Base-by-base conservation (phyloP, 2,329 filamentous ascomycete genomes). In the Ophiostoma tasmaniense region DNA sequence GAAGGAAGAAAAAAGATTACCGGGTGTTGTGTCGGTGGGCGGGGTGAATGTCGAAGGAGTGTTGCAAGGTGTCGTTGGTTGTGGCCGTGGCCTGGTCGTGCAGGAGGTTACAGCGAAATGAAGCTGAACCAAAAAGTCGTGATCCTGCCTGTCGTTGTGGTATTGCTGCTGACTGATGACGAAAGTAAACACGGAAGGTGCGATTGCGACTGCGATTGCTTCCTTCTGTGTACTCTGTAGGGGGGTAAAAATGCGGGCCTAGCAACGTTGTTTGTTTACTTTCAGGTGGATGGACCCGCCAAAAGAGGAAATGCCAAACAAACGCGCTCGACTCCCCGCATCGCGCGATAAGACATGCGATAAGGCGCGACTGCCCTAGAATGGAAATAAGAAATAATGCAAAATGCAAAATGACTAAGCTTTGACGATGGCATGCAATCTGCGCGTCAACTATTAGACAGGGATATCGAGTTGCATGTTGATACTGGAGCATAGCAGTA, bases 201-300 rank as follows among this genome's bases (percentile, higher is more conserved):
- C 59, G 59, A 64, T 20, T 13, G 61, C 37, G 37, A 39, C 37
- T 13, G 61, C 37, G 37, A 39, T 14, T 39, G 37, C 37, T 39
- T 39, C 13, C 20, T 28, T 25, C 6, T 33, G 33, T 33, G 33
- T 33, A 33, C 33, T 33, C 33, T 33, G 55, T 14, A 17, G 28
- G 20, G 33, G 61, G 30, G 33, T 30, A 42, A 33, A 42, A 55
- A 64, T 20, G 50, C 35, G 62, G 66, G 66, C 65, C 68, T 28
- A 64, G 71, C 71, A 72, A 71, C 71, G 68, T 68, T 79, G 77
- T 77, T 77, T 79, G 78, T 77, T 77, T 76, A 77, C 73, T 74
- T 74, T 70, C 25, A 66, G 64, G 28, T 61, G 28, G 59, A 35
- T 30, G 59, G 14, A 17, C 64, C 67, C 69, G 30, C 71, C 70